Evolutionary conservation across 805 yeast genomes (phyloP).

Genomic region (Ogataea sp.): DNA sequence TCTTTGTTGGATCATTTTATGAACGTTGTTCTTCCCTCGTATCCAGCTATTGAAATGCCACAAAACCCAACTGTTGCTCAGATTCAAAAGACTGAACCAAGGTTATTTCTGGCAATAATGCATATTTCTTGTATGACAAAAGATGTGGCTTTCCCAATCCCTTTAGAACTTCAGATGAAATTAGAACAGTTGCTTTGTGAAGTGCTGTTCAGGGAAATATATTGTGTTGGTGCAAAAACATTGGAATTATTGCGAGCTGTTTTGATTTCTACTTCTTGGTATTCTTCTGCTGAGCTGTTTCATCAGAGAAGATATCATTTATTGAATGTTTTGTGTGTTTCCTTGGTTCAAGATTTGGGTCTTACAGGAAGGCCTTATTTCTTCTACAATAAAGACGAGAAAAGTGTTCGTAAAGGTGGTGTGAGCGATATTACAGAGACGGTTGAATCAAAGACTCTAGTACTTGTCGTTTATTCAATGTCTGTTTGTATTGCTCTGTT

Average conservation of each 20-base stretch:
- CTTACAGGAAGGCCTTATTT: conserved; percentile 46
- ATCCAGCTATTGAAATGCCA: conserved; percentile 54
- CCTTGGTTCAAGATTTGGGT: conserved; percentile 72
- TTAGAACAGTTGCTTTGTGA: conserved; percentile 47
- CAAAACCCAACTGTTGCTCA: conserved; percentile 32
- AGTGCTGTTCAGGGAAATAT: conserved; percentile 46
- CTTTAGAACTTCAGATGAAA: conserved; percentile 34
- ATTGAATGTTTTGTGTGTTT: conserved; percentile 53
- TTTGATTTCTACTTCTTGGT: conserved; percentile 64
- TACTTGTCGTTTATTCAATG: conserved; percentile 52
- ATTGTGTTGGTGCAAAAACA: conserved; percentile 64
- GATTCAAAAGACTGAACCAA: conserved; percentile 46
- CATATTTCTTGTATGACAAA: conserved; percentile 26
- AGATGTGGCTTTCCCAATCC: conserved; percentile 15
- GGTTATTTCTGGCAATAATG: conserved; percentile 57
- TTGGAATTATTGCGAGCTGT: conserved; percentile 59
- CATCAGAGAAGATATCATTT: conserved; percentile 73
- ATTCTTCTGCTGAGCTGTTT: conserved; percentile 75
- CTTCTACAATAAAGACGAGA: conserved; percentile 32
- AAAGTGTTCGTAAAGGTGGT: conserved; percentile 31
- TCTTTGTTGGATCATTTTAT: conserved; percentile 44
- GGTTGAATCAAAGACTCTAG: conserved; percentile 40
- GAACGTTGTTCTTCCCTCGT: conserved; percentile 33
- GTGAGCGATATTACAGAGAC: conserved; percentile 24
- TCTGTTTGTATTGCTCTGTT: conserved; percentile 60